These are phyloP conservation scores for Claviceps arundinis DNA, from an alignment of 2,329 filamentous ascomycete species.

Conservation along the genomic window DNA sequence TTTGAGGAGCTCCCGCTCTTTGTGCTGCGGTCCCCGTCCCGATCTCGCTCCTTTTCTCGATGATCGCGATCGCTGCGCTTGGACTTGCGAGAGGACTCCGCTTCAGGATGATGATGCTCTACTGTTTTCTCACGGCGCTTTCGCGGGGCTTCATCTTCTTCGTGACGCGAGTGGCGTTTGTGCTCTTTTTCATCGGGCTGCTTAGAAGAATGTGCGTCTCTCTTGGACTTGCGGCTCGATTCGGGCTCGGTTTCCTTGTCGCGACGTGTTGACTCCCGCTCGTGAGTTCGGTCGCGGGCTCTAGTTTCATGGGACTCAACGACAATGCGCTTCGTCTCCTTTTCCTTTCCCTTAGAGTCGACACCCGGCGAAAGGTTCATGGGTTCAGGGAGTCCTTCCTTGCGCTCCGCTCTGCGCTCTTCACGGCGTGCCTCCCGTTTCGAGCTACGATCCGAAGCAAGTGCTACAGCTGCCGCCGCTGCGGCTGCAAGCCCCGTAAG, in stretches of 20 bases:
- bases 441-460: conserved; percentile 15
- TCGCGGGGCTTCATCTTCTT: conserved; percentile 18
- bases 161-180: conserved; percentile 18
- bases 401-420: conserved; percentile 11
- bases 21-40: conserved; percentile 15
- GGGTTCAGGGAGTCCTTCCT: conserved; percentile 8
- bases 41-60: conserved; percentile 16
- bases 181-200: conserved; percentile 16
- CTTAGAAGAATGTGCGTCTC: conserved; percentile 17
- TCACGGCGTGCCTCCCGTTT: conserved; percentile 10
- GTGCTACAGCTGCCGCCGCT: conserved; percentile 29
- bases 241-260: conserved; percentile 11
- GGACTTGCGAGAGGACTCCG: conserved; percentile 9
- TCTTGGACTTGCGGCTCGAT: conserved; percentile 14
- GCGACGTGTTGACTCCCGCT: conserved; percentile 12
- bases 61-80: conserved; percentile 13
- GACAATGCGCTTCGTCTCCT: conserved; percentile 6
- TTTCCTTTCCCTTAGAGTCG: background rate
- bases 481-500: conserved; percentile 35
- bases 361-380: conserved; percentile 2
- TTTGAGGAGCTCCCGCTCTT: conserved; percentile 13
- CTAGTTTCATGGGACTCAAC: conserved; percentile 4
- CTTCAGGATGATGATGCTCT: conserved; percentile 12
- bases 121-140: conserved; percentile 17
- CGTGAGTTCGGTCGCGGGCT: conserved; percentile 11